These are phyloP conservation scores for Starmerella floris DNA, from an alignment of 805 yeast genomes.

Conservation along the genomic window DNA sequence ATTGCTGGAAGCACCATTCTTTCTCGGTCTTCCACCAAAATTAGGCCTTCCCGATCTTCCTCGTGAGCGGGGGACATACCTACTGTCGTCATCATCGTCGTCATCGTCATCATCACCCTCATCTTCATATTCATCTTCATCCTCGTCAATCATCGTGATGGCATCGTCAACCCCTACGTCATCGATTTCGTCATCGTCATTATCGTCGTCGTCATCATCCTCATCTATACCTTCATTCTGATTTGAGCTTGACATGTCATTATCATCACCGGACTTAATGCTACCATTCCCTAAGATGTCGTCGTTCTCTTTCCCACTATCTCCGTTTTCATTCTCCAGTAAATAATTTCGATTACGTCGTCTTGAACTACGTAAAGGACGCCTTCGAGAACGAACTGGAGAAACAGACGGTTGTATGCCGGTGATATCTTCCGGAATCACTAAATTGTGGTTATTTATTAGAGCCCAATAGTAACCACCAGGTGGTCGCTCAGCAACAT, in stretches of 20 bases:
- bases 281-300: constrained; percentile 2
- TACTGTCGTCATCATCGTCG: constrained; percentile 12
- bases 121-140: neutral
- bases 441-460: neutral
- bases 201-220: constrained; percentile 2
- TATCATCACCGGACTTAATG: neutral
- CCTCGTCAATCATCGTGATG: neutral
- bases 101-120: constrained; percentile 2
- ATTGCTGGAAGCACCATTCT: neutral
- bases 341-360: neutral
- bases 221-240: neutral
- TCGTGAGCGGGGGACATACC: too few species aligned
- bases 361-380: neutral
- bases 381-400: neutral
- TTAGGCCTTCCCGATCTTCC: neutral
- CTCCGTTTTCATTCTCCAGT: neutral
- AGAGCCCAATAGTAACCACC: constrained; percentile 21
- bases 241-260: neutral
- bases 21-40: neutral
- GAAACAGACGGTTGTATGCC: neutral
- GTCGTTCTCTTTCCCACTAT: neutral
- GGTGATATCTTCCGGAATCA: neutral
- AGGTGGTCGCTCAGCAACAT: constrained; percentile 15
- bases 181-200: constrained; percentile 2
- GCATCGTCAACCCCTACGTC: neutral